Evolutionary conservation across 73 alveolate genomes (phyloP).

Genomic region (Paramecium caudatum): DNA sequence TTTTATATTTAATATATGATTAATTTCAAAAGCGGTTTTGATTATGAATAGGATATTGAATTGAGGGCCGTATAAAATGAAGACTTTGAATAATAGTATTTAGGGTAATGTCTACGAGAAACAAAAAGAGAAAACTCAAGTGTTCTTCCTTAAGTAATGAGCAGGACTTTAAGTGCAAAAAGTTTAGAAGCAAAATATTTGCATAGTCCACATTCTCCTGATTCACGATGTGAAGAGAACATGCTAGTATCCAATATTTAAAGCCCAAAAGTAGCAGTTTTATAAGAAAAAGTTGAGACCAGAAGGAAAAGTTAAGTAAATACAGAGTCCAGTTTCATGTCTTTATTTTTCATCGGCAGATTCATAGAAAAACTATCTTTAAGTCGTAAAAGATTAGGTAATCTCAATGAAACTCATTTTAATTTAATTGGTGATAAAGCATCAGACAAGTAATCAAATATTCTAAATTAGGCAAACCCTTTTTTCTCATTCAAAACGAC

Average conservation of each 20-base stretch:
- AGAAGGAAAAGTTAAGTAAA: slow-evolving; percentile 21
- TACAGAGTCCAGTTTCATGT: slow-evolving; percentile 5
- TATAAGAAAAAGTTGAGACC: neutral
- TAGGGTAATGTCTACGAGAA: neutral
- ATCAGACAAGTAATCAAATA: neutral
- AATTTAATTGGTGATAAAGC: slow-evolving; percentile 58
- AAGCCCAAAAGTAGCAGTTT: slow-evolving; percentile 25
- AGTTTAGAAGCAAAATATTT: slow-evolving; percentile 22
- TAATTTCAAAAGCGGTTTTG: neutral
- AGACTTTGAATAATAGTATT: neutral
- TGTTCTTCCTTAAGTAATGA: neutral
- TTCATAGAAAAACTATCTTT: neutral
- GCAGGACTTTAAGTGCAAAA: slow-evolving; percentile 34
- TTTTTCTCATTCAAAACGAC: neutral
- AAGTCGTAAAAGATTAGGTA: slow-evolving; percentile 15
- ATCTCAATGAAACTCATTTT: slow-evolving; percentile 26
- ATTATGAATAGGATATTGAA: neutral
- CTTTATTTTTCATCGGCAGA: slow-evolving; percentile 4
- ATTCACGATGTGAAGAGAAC: slow-evolving; percentile 12
- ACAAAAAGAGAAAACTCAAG: neutral
- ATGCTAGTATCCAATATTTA: neutral
- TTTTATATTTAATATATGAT: neutral
- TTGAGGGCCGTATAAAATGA: slow-evolving; percentile 16
- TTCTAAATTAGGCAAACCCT: slow-evolving; percentile 26
- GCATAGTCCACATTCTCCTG: neutral